These are phyloP conservation scores for Jacaranda copaia DNA, from an alignment of 257 asterid species.

Conservation along the genomic window DNA sequence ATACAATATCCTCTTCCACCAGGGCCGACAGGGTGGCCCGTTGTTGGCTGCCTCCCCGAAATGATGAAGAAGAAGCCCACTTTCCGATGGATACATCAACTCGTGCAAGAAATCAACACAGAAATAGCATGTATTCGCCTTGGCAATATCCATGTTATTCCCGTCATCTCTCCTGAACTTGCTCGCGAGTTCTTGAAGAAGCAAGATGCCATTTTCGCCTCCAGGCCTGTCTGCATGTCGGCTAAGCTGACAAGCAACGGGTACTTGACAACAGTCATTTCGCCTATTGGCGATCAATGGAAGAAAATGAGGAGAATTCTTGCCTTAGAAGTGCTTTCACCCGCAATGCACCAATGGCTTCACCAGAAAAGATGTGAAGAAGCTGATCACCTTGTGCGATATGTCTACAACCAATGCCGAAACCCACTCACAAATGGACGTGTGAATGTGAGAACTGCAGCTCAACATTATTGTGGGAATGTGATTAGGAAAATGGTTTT, in stretches of 20 bases:
- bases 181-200: constrained; percentile 42
- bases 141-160: constrained; percentile 29
- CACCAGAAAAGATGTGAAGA: constrained; percentile 35
- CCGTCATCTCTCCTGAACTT: constrained; percentile 43
- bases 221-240: constrained; percentile 35
- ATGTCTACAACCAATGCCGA: constrained; percentile 22
- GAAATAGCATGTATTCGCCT: constrained; percentile 44
- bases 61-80: constrained; percentile 33
- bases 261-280: not conserved
- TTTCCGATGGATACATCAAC: constrained; percentile 36
- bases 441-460: constrained; percentile 30
- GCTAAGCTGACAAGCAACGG: constrained; percentile 22
- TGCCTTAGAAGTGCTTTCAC: constrained; percentile 35
- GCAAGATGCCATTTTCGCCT: constrained; percentile 35
- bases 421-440: not conserved
- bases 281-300: constrained; percentile 34
- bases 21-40: constrained; percentile 6
- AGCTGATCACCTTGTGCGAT: constrained; percentile 37
- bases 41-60: constrained; percentile 28
- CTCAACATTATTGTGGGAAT: constrained; percentile 39
- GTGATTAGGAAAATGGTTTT: constrained; percentile 30
- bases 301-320: constrained; percentile 44
- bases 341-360: constrained; percentile 22
- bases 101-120: constrained; percentile 35
- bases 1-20: constrained; percentile 2